Evolutionary conservation across 2,329 filamentous ascomycete species (phyloP), one percentile per base, ranked within the genome.

Genomic region (Chrysosphaeria jannelii): DNA sequence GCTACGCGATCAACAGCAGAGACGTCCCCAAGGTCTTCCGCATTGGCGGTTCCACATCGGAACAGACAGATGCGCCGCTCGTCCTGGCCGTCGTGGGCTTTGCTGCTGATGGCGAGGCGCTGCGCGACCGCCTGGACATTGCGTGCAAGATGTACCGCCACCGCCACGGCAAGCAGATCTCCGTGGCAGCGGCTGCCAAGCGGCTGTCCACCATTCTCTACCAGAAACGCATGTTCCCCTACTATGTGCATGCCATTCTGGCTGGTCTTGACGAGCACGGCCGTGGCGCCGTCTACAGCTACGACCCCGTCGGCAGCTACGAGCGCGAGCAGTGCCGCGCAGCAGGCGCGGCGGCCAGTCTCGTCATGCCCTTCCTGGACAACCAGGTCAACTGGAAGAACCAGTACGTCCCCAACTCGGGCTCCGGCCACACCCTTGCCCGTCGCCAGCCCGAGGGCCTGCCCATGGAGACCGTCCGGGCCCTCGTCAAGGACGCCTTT

Each of bases 371-470:
- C 2, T 97, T 97, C 57, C 50, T 97, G 39, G 85, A 97, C 47
- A 97, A 97, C 46, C 88, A 97, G 50, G 85, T 97, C 53, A 93
- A 93, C 52, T 81, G 81, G 57, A 97, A 91, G 61, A 97, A 97
- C 45, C 81, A 91, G 53, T 89, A 90, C 43, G 57, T 85, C 26
- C 78, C 81, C 8, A 74, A 69, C 22, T 81, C 72, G 36, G 78
- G 76, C 27, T 58, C 61, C 29, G 81, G 81, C 20, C 72, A 90
- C 45, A 68, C 66, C 25, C 50, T 91, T 36, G 50, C 71, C 50
- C 60, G 70, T 46, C 58, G 68, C 35, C 56, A 64, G 42, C 56
- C 59, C 29, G 53, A 65, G 38, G 71, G 74, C 24, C 49, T 93
- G 39, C 54, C 66, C 14, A 56, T 62, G 38, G 48, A 57, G 25